Base-by-base conservation (phyloP, 176 grass and related monocot species). In the Saccharum spontaneum region DNA sequence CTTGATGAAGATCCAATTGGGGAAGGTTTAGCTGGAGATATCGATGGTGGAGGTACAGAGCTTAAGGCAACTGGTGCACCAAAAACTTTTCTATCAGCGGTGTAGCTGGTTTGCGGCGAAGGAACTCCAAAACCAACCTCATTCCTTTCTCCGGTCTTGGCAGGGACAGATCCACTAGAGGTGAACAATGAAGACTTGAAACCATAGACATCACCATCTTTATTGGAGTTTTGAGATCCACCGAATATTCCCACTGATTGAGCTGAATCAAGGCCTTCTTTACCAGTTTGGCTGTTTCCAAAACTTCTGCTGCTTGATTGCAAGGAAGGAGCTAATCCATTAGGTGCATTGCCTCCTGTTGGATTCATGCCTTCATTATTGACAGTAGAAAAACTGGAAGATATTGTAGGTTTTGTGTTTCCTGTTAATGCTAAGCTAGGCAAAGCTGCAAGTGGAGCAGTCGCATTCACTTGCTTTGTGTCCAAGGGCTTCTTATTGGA, bases 321-420 rank as follows among this genome's bases (percentile, higher is more conserved):
- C 22, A 69, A 90, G 67, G 76, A 83, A 84, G 77, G 26, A 86
- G 18, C 7, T 75, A 83, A 73, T 75, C 77, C 89, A 80, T 73
- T 90, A 52, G 85, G 71, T 87, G 70, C 39, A 54, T 92, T 93
- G 84, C 23, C 84, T 90, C 76, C 85, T 49, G 80, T 67, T 75
- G 64, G 34, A 91, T 50, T 77, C 5, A 39, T 22, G 63, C 78
- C 79, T 39, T 15, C 52, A 82, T 49, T 90, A 77, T 62, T 88
- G 59, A 34, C 68, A 84, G 87, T 83, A 81, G 88, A 86, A 84
- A 81, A 87, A 38, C 68, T 86, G 59, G 68, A 83, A 74, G 79
- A 57, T 38, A 68, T 76, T 79, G 46, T 84, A 88, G 87, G 70
- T 88, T 82, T 89, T 43, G 50, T 68, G 67, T 76, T 84, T 82